These are phyloP conservation scores for Trichothecium sympodiale DNA, from an alignment of 2,329 filamentous ascomycete species.

Conservation along the genomic window DNA sequence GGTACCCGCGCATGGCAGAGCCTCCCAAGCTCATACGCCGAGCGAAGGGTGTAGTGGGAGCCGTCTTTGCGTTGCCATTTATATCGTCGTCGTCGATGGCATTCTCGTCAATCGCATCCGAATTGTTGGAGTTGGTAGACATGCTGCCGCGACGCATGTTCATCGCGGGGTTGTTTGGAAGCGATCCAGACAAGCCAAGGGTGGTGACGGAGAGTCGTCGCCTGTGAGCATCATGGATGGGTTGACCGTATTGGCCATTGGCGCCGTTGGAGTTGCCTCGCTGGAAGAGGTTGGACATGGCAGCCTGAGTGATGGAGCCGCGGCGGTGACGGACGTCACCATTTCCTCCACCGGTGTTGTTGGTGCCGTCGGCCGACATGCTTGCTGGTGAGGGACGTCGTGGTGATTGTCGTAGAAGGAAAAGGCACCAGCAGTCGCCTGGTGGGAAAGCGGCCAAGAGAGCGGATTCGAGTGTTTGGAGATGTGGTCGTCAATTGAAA, in stretches of 20 bases:
- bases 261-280: conserved; percentile 41
- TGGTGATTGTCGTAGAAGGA: conserved; percentile 3
- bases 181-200: conserved; percentile 60
- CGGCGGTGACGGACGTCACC: conserved; percentile 38
- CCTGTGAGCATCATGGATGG: conserved; percentile 44
- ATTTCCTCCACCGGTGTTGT: conserved; percentile 18
- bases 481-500: neutral
- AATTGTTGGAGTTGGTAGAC: conserved; percentile 49
- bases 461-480: neutral
- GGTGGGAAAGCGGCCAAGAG: neutral
- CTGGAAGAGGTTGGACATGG: conserved; percentile 47
- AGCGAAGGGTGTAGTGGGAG: conserved; percentile 63
- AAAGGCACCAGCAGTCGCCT: conserved; percentile 9
- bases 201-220: conserved; percentile 67
- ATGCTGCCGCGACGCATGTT: conserved; percentile 53
- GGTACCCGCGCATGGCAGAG: conserved; percentile 53
- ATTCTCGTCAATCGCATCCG: conserved; percentile 57
- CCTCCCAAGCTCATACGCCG: conserved; percentile 86
- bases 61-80: conserved; percentile 38
- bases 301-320: conserved; percentile 45
- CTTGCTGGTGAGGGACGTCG: conserved; percentile 5
- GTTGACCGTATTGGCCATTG: conserved; percentile 23
- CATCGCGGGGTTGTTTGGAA: conserved; percentile 46
- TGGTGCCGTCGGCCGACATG: conserved; percentile 24
- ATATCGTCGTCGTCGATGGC: conserved; percentile 61